A percentile compares a stretch with the other conserved stretches of the same genome.
Evolutionary conservation across 2,329 filamentous ascomycete genomes (phyloP).

Genomic region (Tolypocladium paradoxum): DNA sequence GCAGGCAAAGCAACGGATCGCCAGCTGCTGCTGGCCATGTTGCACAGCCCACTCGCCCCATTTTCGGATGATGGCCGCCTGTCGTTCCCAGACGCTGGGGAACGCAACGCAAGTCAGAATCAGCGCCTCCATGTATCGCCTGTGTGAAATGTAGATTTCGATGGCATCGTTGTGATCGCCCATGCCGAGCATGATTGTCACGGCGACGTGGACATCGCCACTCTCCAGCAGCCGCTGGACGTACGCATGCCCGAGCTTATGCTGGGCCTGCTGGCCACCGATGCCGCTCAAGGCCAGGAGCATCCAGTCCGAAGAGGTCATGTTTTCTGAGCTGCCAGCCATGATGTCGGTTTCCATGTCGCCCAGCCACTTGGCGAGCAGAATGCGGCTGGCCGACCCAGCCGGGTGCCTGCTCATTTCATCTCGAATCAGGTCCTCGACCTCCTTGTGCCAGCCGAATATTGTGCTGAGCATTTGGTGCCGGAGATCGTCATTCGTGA

Average conservation of each 20-base stretch:
- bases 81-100: conserved; percentile 81
- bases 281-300: conserved; percentile 83
- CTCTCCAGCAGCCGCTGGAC: conserved; percentile 83
- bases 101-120: conserved; percentile 76
- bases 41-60: conserved; percentile 91
- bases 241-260: conserved; percentile 83
- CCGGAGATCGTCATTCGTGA: conserved; percentile 71
- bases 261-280: conserved; percentile 63
- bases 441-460: conserved; percentile 88
- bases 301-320: conserved; percentile 96
- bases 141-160: conserved; percentile 89
- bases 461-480: conserved; percentile 87
- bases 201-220: conserved; percentile 83
- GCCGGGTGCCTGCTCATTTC: conserved; percentile 66
- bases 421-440: conserved; percentile 70
- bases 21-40: conserved; percentile 78
- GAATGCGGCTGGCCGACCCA: conserved; percentile 67
- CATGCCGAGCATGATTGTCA: conserved; percentile 84
- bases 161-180: conserved; percentile 91
- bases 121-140: conserved; percentile 84
- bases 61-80: conserved; percentile 77
- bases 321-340: conserved; percentile 69
- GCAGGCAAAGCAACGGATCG: conserved; percentile 88
- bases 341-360: conserved; percentile 75
- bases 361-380: conserved; percentile 87